Evolutionary conservation across 208 protist genomes (phyloP).

Genomic region (Phytomonas sp.): DNA sequence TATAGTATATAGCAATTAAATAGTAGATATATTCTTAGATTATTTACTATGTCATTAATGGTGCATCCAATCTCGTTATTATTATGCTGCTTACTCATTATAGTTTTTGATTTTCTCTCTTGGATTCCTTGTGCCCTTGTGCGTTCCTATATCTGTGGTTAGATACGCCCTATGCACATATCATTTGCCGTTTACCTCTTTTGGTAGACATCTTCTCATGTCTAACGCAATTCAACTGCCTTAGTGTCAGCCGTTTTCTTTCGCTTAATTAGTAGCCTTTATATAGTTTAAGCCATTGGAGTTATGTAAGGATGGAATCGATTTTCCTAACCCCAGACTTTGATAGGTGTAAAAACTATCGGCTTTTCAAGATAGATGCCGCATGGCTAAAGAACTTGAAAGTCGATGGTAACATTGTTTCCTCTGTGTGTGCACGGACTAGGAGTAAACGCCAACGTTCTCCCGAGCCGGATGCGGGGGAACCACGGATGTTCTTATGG

Average conservation of each 20-base stretch:
- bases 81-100: constrained; percentile 3
- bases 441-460: neutral
- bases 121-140: neutral
- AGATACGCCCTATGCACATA: neutral
- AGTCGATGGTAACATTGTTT: neutral
- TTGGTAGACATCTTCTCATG: neutral
- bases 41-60: constrained; percentile 4
- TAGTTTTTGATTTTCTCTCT: constrained; percentile 3
- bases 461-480: neutral
- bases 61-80: neutral
- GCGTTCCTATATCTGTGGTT: neutral
- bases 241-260: neutral
- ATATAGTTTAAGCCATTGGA: neutral
- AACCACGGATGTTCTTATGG: neutral
- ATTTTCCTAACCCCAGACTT: constrained; percentile 26
- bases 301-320: constrained; percentile 14
- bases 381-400: neutral
- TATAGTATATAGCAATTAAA: constrained; percentile 8
- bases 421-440: neutral
- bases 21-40: neutral
- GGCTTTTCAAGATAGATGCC: constrained; percentile 19
- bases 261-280: neutral
- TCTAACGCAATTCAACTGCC: neutral
- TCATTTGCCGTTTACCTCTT: neutral
- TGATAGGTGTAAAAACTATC: constrained; percentile 17